Base-by-base conservation (phyloP, 352 stramenopile species). In the Blastocystis sp. region DNA sequence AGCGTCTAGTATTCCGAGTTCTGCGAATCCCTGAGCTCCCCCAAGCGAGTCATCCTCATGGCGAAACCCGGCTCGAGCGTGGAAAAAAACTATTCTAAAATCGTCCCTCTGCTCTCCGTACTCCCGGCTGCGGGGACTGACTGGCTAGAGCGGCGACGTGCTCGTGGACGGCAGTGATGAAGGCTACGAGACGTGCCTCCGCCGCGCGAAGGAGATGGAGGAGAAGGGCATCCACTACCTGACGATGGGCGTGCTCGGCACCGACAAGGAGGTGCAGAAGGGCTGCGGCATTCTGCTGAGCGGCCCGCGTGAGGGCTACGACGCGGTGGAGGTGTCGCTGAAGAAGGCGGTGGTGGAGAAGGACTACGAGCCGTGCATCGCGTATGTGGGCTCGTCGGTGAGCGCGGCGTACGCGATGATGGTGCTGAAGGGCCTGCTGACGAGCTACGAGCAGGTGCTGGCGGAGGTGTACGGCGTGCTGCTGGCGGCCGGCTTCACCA, bases 361-460 rank as follows among this genome's bases (percentile, higher is more conserved):
- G 40, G 65, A 89, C 4, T 81, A 89, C 59, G 74, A 82, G 42
- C 92, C 96, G 34, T 99, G 96, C 91, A 98, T 95, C 28, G 97
- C 95, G 68, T 99, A 99, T 91, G 91, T 98, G 64, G 97, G 97
- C 52, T 93, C 93, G n/a, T 94, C 97, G 54, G 97, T 96, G 89
- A 93, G 93, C 40, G 97, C 96, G 77, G 98, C 99, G 92, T 99
- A 99, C 92, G 95, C 98, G 74, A 98, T 98, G 92, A 99, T 99
- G 96, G 95, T 99, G 87, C 97, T 99, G 93, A 99, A 99, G 92
- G 96, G 97, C 87, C 98, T 99, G 90, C 96, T 99, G 91, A 99
- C 99, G 42, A 19, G 4, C 24, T 95, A 98, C 91, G 98, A 98
- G 96, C 96, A 99, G 92, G 91, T 99, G 24, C 99, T 99, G 90